Evolutionary conservation across 305 asterid species (phyloP).

Genomic region (Salvia sclarea): DNA sequence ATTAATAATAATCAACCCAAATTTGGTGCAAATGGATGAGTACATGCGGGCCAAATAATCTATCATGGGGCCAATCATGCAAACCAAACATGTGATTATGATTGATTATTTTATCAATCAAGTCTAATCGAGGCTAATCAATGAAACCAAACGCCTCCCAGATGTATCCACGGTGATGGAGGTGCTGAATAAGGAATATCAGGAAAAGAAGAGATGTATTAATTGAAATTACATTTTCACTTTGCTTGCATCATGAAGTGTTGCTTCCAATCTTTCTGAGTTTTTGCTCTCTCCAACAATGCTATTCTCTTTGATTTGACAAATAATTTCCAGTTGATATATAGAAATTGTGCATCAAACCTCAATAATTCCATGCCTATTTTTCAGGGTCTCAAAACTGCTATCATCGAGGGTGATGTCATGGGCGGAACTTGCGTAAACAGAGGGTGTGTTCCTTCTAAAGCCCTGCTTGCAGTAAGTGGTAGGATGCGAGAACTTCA

Average conservation of each 20-base stretch:
- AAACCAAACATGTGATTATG: too few species aligned
- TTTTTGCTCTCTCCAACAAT: neutral
- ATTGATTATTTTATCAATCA: too few species aligned
- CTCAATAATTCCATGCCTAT: slow-evolving; percentile 5
- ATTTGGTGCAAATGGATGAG: too few species aligned
- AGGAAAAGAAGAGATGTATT: neutral
- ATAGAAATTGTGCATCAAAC: neutral
- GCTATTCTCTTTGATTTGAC: slow-evolving; percentile 13
- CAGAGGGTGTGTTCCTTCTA: slow-evolving; percentile 85
- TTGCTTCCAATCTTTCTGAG: neutral
- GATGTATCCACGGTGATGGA: neutral
- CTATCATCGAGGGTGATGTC: slow-evolving; percentile 74
- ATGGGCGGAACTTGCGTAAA: slow-evolving; percentile 84
- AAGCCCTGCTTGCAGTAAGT: slow-evolving; percentile 80
- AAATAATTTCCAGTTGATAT: neutral
- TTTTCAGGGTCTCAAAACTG: slow-evolving; percentile 73
- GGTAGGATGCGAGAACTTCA: slow-evolving; percentile 85
- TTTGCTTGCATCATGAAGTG: neutral
- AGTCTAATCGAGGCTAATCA: too few species aligned
- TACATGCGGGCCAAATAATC: too few species aligned
- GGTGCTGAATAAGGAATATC: neutral
- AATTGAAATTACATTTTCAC: neutral
- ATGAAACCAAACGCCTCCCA: too few species aligned
- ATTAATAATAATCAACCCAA: too few species aligned
- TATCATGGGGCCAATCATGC: too few species aligned